Base-by-base conservation (phyloP, 768 basidiomycete genomes). In the Baorangia bicolor region DNA sequence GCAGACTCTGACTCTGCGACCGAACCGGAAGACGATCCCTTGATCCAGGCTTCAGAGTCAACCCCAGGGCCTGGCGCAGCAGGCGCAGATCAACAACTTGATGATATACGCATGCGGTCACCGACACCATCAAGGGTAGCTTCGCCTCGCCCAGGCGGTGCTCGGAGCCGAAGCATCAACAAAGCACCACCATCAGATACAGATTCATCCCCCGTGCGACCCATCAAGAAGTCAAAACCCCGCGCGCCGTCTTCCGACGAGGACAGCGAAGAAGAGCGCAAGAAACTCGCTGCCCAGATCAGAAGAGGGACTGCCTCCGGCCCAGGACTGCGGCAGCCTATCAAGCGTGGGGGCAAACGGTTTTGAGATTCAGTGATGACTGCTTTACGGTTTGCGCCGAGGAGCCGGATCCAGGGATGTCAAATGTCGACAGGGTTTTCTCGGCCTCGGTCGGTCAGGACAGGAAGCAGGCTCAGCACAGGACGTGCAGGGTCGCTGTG, bases 261-360 rank as follows among this genome's bases (percentile, higher is more conserved):
- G 47, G 84, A 86, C 63, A 87, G 84, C 63, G 85, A 84, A 59
- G 76, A 73, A 21, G 83, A 80, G 35, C 75, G 76, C 33, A 80
- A 75, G 67, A 76, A 69, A 48, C 71, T 71, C 31, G 68, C 75
- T 23, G 70, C 77, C 45, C 74, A 73, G 61, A 68, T 76, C 50
- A 81, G 73, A 57, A 70, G 69, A 55, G 77, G 76, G 41, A 59
- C 65, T 45, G 65, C 68, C 40, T 62, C 69, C 46, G 75, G 77
- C 57, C 75, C 84, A 51, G 84, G 84, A 38, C 77, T 84, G 41
- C 81, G 83, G 62, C 89, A 92, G 62, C 90, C 90, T 5, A 75
- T 91, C 58, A 90, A 85, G 72, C 81, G 89, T 60, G 86, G 86
- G 34, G 87, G 85, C 30, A 88, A 83, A 68, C 81, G 86, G 58